A percentile compares a stretch with the other conserved stretches of the same genome.
Evolutionary conservation across 306 rosid genomes (phyloP).

Genomic region (Potentilla sterilis): DNA sequence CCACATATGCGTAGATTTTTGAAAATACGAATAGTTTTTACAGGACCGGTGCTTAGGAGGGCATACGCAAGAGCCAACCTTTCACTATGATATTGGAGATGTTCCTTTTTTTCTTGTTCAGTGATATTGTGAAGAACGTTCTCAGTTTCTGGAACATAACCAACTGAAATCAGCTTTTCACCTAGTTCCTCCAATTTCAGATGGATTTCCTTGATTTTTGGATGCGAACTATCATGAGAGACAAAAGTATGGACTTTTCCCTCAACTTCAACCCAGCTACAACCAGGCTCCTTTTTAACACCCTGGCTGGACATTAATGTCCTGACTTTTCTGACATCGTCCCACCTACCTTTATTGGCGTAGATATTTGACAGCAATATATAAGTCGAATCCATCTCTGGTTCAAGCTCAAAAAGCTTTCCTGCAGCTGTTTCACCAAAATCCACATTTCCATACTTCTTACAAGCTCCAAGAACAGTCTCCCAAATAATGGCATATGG

Average conservation of each 20-base stretch:
- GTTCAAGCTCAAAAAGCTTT: constrained; percentile 39
- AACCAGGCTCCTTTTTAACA: constrained; percentile 45
- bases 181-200: constrained; percentile 32
- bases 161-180: constrained; percentile 11
- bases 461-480: constrained; percentile 44
- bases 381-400: constrained; percentile 34
- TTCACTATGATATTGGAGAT: constrained; percentile 39
- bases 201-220: constrained; percentile 30
- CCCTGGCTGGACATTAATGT: constrained; percentile 36
- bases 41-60: constrained; percentile 22
- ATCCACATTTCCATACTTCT: constrained; percentile 33
- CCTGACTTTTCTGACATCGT: constrained; percentile 33
- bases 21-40: constrained; percentile 29
- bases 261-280: constrained; percentile 44
- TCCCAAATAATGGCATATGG: constrained; percentile 39
- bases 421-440: constrained; percentile 40
- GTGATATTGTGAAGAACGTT: constrained; percentile 32
- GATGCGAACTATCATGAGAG: constrained; percentile 42
- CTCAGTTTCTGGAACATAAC: constrained; percentile 30
- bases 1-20: constrained; percentile 41
- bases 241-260: constrained; percentile 35
- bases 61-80: constrained; percentile 40
- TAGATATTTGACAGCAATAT: constrained; percentile 41
- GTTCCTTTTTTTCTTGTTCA: constrained; percentile 32
- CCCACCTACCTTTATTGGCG: constrained; percentile 40